phyloP scores from a whole-genome alignment of 345 rosid species.

The Carallia brachiata region DNA sequence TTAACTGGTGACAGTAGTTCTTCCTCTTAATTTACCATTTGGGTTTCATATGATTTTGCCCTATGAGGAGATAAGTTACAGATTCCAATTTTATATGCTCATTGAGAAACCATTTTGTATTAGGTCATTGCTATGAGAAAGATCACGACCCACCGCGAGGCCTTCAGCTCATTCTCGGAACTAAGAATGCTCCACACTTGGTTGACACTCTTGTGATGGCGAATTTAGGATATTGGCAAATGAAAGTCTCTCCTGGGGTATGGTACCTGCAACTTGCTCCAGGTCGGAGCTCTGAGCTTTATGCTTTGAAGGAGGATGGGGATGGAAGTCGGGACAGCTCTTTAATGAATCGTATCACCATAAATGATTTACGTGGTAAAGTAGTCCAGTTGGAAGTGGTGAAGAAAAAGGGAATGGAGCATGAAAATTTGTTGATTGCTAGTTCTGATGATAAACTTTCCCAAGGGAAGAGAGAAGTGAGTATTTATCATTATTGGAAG shows the following conservation, averaged over 20 bases:
- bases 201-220: constrained; percentile 99
- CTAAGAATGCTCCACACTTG: constrained; percentile 80
- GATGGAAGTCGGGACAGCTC: constrained; percentile 44
- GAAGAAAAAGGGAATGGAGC: constrained; percentile 90
- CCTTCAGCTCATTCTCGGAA: constrained; percentile 98
- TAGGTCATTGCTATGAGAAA: constrained; percentile 97
- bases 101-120: constrained; percentile 6
- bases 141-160: constrained; percentile 98
- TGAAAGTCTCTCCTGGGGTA: constrained; percentile 99
- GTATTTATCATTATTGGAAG: constrained; percentile 19
- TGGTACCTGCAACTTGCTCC: constrained; percentile 99
- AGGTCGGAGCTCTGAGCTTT: constrained; percentile 91
- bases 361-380: constrained; percentile 89
- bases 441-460: constrained; percentile 51
- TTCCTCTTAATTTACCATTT: background rate
- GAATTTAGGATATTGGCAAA: constrained; percentile 99
- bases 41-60: background rate
- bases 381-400: constrained; percentile 89
- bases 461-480: constrained; percentile 47
- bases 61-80: background rate
- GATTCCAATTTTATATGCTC: constrained; percentile 1
- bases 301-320: constrained; percentile 54
- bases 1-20: constrained; percentile 71
- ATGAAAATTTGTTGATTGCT: constrained; percentile 74
- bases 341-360: constrained; percentile 67